Conservation (phyloP, 192 early-diverging fungal species). For the Linnemannia zychae region DNA sequence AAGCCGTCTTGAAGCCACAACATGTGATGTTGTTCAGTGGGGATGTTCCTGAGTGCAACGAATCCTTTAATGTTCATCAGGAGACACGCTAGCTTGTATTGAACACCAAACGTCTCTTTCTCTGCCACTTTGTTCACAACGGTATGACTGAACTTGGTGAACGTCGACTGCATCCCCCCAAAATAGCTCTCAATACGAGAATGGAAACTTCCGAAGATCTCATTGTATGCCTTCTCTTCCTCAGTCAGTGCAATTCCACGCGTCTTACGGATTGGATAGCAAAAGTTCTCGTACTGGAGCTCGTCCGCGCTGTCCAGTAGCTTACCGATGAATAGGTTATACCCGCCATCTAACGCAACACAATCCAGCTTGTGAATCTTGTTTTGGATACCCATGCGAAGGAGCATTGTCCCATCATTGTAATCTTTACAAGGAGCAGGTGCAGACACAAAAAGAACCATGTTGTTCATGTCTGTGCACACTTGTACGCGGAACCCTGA, state of each 20-base stretch:
- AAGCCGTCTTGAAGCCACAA: constrained; percentile 31
- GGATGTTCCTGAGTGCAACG: constrained; percentile 23
- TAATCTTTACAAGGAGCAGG: constrained; percentile 22
- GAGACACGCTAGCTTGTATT: constrained; percentile 32
- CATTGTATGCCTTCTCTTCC: constrained; percentile 28
- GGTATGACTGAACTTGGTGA: constrained; percentile 34
- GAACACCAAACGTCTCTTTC: constrained; percentile 16
- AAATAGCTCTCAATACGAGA: constrained; percentile 37
- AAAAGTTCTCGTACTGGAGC: constrained; percentile 11
- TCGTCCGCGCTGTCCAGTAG: too few relatives aligned
- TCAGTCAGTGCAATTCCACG: constrained; percentile 20
- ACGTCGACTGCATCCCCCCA: constrained; percentile 30
- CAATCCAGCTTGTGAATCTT: constrained; percentile 36
- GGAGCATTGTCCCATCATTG: constrained; percentile 40
- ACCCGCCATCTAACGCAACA: constrained; percentile 43
- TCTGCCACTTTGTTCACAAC: constrained; percentile 17
- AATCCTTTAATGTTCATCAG: constrained; percentile 35
- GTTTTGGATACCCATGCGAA: constrained; percentile 26
- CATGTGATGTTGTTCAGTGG: constrained; percentile 20
- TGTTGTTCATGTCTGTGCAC: constrained; percentile 39
- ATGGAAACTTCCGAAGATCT: constrained; percentile 34
- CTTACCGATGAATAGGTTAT: constrained; percentile 9
- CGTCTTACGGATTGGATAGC: constrained; percentile 28
- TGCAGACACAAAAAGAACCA: constrained; percentile 27
- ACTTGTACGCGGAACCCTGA: constrained; percentile 37